Conservation (phyloP, 768 basidiomycete genomes). For the Gloeopeniophorella convolvens region DNA sequence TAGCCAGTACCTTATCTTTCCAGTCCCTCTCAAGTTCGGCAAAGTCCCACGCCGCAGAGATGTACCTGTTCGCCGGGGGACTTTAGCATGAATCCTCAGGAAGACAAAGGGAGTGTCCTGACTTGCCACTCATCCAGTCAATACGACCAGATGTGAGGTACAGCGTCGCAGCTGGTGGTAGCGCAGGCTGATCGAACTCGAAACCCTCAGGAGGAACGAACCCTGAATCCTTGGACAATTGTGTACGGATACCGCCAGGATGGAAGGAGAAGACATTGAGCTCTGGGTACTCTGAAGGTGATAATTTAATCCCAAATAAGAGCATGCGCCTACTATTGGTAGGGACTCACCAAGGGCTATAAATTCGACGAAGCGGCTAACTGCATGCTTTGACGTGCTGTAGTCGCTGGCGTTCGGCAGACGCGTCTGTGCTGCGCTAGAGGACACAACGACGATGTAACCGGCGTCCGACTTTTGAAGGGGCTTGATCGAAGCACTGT, state of each 20-base stretch:
- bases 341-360: neutral
- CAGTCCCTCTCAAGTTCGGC: neutral
- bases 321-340: neutral
- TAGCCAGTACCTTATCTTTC: too few species aligned
- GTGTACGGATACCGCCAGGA: neutral
- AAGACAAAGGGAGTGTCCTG: too few species aligned
- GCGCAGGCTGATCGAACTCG: neutral
- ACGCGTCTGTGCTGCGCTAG: neutral
- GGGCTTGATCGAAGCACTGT: neutral
- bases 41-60: neutral
- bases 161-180: neutral
- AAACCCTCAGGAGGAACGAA: neutral
- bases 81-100: neutral
- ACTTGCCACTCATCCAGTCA: neutral
- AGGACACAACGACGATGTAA: neutral
- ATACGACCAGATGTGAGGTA: constrained; percentile 1
- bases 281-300: neutral
- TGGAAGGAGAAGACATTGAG: neutral
- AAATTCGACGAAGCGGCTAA: neutral
- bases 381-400: neutral
- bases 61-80: neutral
- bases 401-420: neutral
- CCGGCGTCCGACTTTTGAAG: too few species aligned
- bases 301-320: neutral
- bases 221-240: neutral